These are phyloP conservation scores for Ceratocystis ficicola DNA, from an alignment of 2,329 filamentous ascomycete genomes.

Conservation along the genomic window DNA sequence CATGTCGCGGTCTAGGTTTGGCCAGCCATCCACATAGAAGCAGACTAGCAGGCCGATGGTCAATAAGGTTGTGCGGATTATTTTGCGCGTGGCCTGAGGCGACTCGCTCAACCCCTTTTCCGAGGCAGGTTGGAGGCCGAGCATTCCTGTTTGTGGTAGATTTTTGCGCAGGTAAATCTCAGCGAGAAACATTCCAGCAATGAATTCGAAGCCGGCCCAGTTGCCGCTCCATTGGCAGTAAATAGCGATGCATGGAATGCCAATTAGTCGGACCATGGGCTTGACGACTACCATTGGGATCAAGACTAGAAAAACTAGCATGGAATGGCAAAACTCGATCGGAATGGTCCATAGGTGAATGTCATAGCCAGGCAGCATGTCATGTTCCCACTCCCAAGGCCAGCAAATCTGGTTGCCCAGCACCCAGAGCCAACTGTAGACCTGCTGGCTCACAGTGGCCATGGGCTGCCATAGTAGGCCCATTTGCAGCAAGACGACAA, in stretches of 20 bases:
- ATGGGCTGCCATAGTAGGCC: constrained; percentile 14
- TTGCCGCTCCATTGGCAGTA: constrained; percentile 29
- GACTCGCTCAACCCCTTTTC: neutral
- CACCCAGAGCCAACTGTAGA: constrained; percentile 36
- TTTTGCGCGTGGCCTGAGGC: neutral
- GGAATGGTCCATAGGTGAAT: constrained; percentile 53
- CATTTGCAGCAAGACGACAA: constrained; percentile 30
- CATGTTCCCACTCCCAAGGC: constrained; percentile 23
- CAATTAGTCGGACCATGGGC: constrained; percentile 33
- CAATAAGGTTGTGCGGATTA: constrained; percentile 15
- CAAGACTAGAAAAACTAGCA: constrained; percentile 44
- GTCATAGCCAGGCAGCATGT: constrained; percentile 33
- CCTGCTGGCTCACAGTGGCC: constrained; percentile 28
- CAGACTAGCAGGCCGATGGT: constrained; percentile 26
- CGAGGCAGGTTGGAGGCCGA: constrained; percentile 9
- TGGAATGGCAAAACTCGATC: constrained; percentile 46
- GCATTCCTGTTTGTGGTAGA: constrained; percentile 8
- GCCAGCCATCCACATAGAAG: constrained; percentile 26
- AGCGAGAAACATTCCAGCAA: constrained; percentile 42
- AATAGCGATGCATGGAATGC: constrained; percentile 33
- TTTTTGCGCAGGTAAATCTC: constrained; percentile 39
- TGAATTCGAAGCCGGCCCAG: constrained; percentile 31
- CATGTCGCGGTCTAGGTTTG: constrained; percentile 21
- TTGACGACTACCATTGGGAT: constrained; percentile 39
- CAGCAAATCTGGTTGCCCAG: constrained; percentile 23